phyloP scores from a whole-genome alignment of 2,329 filamentous ascomycete species.

The Verticillium tricorpus region DNA sequence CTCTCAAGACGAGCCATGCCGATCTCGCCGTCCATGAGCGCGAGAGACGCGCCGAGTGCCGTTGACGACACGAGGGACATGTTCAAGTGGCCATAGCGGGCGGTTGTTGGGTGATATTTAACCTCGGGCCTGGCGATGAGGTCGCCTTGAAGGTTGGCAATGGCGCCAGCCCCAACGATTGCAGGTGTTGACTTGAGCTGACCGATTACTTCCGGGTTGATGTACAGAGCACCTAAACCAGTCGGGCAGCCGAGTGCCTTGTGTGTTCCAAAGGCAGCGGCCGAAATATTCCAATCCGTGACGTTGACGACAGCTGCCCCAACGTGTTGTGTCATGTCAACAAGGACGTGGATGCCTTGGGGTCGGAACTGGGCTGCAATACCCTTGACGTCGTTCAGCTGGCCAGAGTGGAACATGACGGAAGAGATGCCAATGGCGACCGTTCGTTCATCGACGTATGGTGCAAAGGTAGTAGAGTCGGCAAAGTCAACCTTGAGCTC shows the following conservation, averaged over 20 bases:
- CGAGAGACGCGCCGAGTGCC: constrained; percentile 17
- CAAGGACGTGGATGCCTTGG: constrained; percentile 23
- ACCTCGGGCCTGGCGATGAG: not conserved
- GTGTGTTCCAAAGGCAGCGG: constrained; percentile 25
- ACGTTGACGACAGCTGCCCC: constrained; percentile 25
- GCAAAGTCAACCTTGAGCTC: constrained; percentile 6
- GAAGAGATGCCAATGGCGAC: constrained; percentile 25
- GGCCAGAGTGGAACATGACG: constrained; percentile 27
- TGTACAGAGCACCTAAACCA: constrained; percentile 23
- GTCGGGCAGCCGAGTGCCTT: constrained; percentile 27
- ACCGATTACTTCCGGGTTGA: constrained; percentile 17
- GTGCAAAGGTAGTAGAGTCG: constrained; percentile 18
- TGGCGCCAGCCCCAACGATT: constrained; percentile 12
- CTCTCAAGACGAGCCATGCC: constrained; percentile 15
- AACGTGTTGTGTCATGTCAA: constrained; percentile 25
- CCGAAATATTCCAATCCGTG: constrained; percentile 18
- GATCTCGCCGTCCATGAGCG: constrained; percentile 20
- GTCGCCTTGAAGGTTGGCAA: not conserved
- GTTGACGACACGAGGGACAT: constrained; percentile 16
- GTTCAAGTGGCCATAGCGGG: constrained; percentile 24
- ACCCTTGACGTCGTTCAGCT: constrained; percentile 22
- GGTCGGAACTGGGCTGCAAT: constrained; percentile 20
- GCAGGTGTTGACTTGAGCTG: constrained; percentile 19
- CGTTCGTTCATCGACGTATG: constrained; percentile 23
- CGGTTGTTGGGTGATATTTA: constrained; percentile 16